Evolutionary conservation across 225 moss, liverwort and hornwort species (phyloP), one percentile per base, ranked within the genome.

Genomic region (Pleurozium schreberi): DNA sequence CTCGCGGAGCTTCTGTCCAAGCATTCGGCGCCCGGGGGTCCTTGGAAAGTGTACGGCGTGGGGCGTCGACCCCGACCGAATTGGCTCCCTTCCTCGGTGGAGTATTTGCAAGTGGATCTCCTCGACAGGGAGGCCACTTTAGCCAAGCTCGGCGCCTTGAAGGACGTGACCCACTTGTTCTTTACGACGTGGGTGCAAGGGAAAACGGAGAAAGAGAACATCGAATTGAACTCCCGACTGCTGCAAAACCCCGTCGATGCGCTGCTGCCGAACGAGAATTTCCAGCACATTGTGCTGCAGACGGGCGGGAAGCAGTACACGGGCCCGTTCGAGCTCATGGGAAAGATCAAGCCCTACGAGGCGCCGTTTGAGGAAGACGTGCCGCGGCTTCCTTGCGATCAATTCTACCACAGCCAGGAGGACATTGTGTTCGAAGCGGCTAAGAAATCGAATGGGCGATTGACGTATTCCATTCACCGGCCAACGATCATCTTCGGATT

Each of bases 261-360:
- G 12, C 71, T 96, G 59, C 75, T 93, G 30, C 91, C 91, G 57
- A 79, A 93, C 49, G 92, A 93, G 65, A 86, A 89, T 33, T 87
- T 96, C 38, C 87, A 94, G 85, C 95, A 96, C 88, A 90, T 96
- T 36, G 89, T 82, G 68, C 71, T 96, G 53, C 94, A 95, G 84
- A 96, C 96, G 9, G 96, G 96, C 58, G 90, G 88, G 21, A 96
- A 96, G 89, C 94, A 96, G 22, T 96, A 96, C 86, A 55, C 89
- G 9, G 95, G 96, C 18, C 92, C 94, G 34, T 95, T 93, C 86
- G 85, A 90, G 86, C 74, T 88, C 55, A 47, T 17, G 31, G 90
- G 92, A 52, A 88, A 91, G 76, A 47, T 88, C 68, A 63, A 88
- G 34, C 59, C 87, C 31, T 59, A 73, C 79, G 90, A 92, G 67